phyloP scores from a whole-genome alignment of 331 rosid species.

The Malus hybrid region DNA sequence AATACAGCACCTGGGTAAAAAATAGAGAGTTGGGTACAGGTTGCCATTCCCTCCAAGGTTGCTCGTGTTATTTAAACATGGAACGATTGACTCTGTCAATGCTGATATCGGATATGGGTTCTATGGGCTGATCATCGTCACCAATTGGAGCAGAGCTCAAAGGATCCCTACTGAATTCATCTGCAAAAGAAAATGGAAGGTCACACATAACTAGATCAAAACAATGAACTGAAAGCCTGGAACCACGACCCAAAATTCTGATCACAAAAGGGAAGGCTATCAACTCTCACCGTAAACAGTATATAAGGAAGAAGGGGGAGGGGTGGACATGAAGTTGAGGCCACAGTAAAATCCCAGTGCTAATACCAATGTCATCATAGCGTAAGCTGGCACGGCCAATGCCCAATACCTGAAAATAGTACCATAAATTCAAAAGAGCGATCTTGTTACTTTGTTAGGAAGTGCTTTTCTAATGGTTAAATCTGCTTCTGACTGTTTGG shows the following conservation, averaged over 20 bases:
- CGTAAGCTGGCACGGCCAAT: constrained; percentile 68
- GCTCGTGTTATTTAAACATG: constrained; percentile 42
- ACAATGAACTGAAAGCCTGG: neutral
- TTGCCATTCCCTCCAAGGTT: neutral
- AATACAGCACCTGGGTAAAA: neutral
- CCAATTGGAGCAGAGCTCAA: constrained; percentile 17
- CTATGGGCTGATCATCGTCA: constrained; percentile 59
- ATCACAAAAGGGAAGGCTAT: neutral
- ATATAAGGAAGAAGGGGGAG: constrained; percentile 57
- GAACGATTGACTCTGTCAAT: constrained; percentile 48
- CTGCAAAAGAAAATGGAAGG: constrained; percentile 26
- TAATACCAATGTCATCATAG: constrained; percentile 50
- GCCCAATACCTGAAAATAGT: constrained; percentile 74
- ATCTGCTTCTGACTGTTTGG: too few species aligned
- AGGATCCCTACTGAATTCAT: constrained; percentile 82
- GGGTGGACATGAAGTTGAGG: constrained; percentile 81
- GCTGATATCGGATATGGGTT: constrained; percentile 71
- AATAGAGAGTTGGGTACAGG: neutral
- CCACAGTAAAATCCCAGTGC: constrained; percentile 68
- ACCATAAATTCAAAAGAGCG: neutral
- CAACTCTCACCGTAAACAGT: constrained; percentile 54
- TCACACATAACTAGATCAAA: neutral
- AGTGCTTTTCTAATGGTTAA: too few species aligned
- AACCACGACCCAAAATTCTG: neutral
- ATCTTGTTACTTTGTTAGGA: too few species aligned